A percentile compares a stretch with the other conserved stretches of the same genome.
These are phyloP conservation scores for Dendryphion nanum DNA, from an alignment of 2,329 filamentous ascomycete genomes.

Conservation along the genomic window DNA sequence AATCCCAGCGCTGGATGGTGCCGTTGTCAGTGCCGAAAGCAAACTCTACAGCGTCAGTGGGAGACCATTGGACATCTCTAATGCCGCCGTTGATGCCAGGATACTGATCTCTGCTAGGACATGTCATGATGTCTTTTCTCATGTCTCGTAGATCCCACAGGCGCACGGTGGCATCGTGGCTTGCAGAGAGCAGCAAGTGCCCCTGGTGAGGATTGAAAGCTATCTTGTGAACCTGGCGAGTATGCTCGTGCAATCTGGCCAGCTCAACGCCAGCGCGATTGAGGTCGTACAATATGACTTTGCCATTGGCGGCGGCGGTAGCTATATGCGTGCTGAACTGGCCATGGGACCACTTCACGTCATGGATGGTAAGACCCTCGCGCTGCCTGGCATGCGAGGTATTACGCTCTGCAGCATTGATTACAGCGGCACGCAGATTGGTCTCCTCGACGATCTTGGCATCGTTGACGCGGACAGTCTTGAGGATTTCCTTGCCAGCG, in stretches of 20 bases:
- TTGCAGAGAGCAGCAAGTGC: constrained; percentile 61
- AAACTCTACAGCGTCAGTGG: constrained; percentile 61
- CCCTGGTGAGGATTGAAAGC: constrained; percentile 64
- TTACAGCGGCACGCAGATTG: constrained; percentile 61
- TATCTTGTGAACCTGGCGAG: constrained; percentile 63
- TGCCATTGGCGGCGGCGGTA: constrained; percentile 63
- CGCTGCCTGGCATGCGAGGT: constrained; percentile 50
- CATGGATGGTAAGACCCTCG: constrained; percentile 61
- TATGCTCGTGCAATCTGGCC: constrained; percentile 63
- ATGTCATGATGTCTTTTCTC: constrained; percentile 50
- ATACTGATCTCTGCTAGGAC: constrained; percentile 56
- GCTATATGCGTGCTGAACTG: constrained; percentile 60
- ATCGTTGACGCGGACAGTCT: constrained; percentile 60
- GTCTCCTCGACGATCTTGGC: constrained; percentile 60
- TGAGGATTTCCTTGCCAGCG: constrained; percentile 65
- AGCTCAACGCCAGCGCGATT: constrained; percentile 60
- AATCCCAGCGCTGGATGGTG: constrained; percentile 64
- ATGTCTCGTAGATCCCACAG: constrained; percentile 64
- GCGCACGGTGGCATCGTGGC: constrained; percentile 63
- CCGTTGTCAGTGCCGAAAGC: constrained; percentile 65
- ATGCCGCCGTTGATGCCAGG: constrained; percentile 60
- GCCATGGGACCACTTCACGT: constrained; percentile 68
- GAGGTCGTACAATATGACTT: constrained; percentile 65
- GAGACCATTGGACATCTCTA: constrained; percentile 65
- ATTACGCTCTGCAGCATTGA: constrained; percentile 56